phyloP scores from a whole-genome alignment of 768 basidiomycete species.

The Kondoa malvinella region DNA sequence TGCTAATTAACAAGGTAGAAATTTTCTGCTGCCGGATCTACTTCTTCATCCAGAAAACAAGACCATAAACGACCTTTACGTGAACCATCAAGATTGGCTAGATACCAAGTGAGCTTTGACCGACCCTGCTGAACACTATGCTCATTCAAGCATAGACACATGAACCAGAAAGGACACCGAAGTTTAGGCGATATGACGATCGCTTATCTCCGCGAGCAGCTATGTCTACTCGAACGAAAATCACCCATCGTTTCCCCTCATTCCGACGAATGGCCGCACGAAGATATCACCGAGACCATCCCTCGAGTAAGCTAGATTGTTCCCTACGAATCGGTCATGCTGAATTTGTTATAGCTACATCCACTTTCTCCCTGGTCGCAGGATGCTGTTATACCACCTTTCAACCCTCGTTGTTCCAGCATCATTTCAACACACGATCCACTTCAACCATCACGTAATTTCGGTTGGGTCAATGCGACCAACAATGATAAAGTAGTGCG shows the following conservation, averaged over 20 bases:
- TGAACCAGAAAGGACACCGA: constrained; percentile 12
- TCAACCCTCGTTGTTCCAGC: not conserved
- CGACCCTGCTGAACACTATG: too few species aligned
- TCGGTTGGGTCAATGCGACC: not conserved
- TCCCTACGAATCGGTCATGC: not conserved
- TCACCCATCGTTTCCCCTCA: not conserved
- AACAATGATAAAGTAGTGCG: not conserved
- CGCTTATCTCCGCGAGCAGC: constrained; percentile 16
- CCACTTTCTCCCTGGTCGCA: not conserved
- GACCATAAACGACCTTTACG: too few species aligned
- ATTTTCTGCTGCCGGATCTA: constrained; percentile 17
- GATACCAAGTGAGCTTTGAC: too few species aligned
- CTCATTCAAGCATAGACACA: constrained; percentile 10
- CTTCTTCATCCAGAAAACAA: constrained; percentile 14
- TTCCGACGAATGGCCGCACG: not conserved
- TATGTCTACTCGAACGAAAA: constrained; percentile 11
- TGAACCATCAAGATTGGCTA: too few species aligned
- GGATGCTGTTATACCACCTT: not conserved
- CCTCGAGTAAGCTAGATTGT: not conserved
- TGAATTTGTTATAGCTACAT: not conserved
- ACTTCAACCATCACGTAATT: not conserved
- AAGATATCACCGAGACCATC: not conserved
- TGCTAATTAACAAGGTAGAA: too few species aligned
- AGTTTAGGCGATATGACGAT: constrained; percentile 14
- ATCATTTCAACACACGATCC: not conserved